Conservation (phyloP, 805 yeast species). For the Candida yuanshanica region DNA sequence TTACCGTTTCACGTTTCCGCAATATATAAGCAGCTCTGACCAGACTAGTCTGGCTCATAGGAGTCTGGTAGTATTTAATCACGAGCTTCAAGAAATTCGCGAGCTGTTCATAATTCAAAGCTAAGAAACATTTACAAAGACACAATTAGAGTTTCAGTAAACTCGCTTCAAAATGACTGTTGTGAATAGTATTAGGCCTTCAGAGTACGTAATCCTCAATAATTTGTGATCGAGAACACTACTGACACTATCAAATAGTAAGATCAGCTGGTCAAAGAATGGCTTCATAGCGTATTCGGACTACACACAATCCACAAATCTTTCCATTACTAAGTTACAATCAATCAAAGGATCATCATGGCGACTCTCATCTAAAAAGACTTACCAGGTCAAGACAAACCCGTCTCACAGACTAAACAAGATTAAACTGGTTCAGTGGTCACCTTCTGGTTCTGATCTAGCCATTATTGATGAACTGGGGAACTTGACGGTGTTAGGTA, state of each 20-base stretch:
- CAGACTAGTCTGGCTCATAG: too few species aligned
- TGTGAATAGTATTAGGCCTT: not conserved
- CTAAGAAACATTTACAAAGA: not conserved
- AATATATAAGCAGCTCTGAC: too few species aligned
- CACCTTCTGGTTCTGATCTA: conserved; percentile 72
- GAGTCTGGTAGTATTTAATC: too few species aligned
- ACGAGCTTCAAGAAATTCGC: too few species aligned
- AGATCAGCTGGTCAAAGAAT: conserved; percentile 63
- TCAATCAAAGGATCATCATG: conserved; percentile 72
- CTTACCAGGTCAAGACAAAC: conserved; percentile 19
- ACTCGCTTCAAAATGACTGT: not conserved
- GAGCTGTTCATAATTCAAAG: not conserved
- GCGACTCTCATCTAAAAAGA: conserved; percentile 42
- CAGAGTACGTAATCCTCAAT: not conserved
- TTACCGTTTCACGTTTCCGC: too few species aligned
- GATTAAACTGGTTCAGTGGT: conserved; percentile 58
- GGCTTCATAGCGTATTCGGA: conserved; percentile 76
- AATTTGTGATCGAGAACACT: not conserved
- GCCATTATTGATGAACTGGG: conserved; percentile 75
- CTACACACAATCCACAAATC: conserved; percentile 28
- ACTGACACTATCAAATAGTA: conserved; percentile 3
- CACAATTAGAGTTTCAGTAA: not conserved
- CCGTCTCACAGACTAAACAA: conserved; percentile 26
- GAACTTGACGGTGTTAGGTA: conserved; percentile 48
- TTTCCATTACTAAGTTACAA: conserved; percentile 36